Evolutionary conservation across 352 stramenopile genomes (phyloP), one percentile per base, ranked within the genome.

Genomic region (Globisporangium perplexum): DNA sequence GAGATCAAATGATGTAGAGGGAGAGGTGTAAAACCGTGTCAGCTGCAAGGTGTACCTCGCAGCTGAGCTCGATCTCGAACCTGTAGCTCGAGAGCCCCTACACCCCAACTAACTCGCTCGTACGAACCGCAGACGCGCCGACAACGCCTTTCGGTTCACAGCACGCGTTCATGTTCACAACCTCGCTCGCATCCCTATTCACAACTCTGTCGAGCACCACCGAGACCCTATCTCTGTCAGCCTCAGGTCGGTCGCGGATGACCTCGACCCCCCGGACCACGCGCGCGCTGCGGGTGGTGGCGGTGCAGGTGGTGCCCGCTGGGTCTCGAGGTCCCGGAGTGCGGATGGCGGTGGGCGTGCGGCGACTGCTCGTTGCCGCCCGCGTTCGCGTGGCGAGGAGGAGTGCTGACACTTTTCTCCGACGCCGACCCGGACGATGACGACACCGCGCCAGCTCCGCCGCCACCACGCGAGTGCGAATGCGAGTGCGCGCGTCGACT

Each of bases 241-340:
- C 17, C 18, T 45, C 39, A 45, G 4, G 39, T 44, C 33, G 24
- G n/a, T n/a, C 33, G 47, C 7, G 33, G 22, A 28, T 42, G 47
- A 18, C 47, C 30, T 23, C 39, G 30, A 11, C 31, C 30, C 4
- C 28, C 30, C n/a, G 38, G 23, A 28, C 55, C 55, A 14, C 39
- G 39, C 22, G 39, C n/a, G 30, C 55, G 55, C 23, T 56, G 48
- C 23, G 50, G 55, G 36, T 62, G 55, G 12, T 62, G 48, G 18
- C 49, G 47, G 46, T 62, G 49, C 31, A 62, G 35, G 23, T 62
- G 49, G 23, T 62, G 49, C 1, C 55, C 48, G 10, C 47, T 48
- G 18, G 38, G 41, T 43, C 55, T 56, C 26, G 48, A 47, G 17
- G 6, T 53, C 10, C 45, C 45, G n/a, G 30, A 33, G 30, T 33